Evolutionary conservation across 192 early-diverging fungal species (phyloP).

Genomic region (Cladochytrium replicatum): DNA sequence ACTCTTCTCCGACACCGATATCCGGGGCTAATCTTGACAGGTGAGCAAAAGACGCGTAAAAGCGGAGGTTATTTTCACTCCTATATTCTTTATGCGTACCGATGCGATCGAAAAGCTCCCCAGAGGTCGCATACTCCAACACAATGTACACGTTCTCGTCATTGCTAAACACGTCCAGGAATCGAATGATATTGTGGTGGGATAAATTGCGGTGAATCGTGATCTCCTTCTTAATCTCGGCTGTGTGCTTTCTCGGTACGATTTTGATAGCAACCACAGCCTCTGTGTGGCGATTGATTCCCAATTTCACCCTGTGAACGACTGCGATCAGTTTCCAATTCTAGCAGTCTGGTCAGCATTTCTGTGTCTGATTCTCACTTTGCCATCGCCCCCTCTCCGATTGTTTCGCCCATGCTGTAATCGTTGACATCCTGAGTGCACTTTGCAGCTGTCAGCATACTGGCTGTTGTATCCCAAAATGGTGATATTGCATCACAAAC

Average conservation of each 20-base stretch:
- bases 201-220: slow-evolving; percentile 36
- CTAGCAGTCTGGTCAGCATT: too few species aligned
- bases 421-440: too few species aligned
- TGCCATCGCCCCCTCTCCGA: too few species aligned
- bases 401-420: too few species aligned
- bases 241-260: slow-evolving; percentile 34
- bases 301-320: slow-evolving; percentile 43
- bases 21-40: slow-evolving; percentile 43
- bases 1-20: slow-evolving; percentile 56
- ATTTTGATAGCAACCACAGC: slow-evolving; percentile 48
- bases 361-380: too few species aligned
- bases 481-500: too few species aligned
- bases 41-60: neutral
- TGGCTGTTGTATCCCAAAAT: too few species aligned
- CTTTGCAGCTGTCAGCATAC: too few species aligned
- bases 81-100: slow-evolving; percentile 28
- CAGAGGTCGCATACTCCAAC: slow-evolving; percentile 56
- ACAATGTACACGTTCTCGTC: slow-evolving; percentile 43
- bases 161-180: slow-evolving; percentile 41
- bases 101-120: slow-evolving; percentile 65
- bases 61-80: neutral
- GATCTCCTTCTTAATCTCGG: slow-evolving; percentile 42
- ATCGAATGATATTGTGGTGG: slow-evolving; percentile 48
- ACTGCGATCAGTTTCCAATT: too few species aligned
- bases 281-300: slow-evolving; percentile 27